A percentile compares a stretch with the other conserved stretches of the same genome.
phyloP scores from a whole-genome alignment of 2,329 filamentous ascomycete genomes.

The Cephalotrichum gorgonifer region DNA sequence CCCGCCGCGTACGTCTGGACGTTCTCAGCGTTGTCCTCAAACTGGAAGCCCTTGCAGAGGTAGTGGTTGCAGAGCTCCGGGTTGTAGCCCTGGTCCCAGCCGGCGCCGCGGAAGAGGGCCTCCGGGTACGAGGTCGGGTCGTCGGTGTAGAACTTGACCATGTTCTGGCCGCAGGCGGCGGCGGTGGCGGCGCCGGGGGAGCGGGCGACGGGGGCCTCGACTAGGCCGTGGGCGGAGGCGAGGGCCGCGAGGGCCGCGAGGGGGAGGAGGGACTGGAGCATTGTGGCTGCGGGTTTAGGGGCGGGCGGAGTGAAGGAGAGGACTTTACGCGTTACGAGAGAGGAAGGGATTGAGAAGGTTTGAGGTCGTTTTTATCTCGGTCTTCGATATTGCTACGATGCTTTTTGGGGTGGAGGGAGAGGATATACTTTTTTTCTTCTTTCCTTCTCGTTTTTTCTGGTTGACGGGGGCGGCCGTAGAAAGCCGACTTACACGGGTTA shows the following conservation, averaged over 20 bases:
- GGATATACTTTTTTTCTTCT: neutral
- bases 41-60: conserved; percentile 22
- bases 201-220: conserved; percentile 2
- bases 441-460: no score
- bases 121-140: conserved; percentile 23
- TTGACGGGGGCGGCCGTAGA: no score
- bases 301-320: neutral
- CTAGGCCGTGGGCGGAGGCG: conserved; percentile 1
- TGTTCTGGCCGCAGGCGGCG: conserved; percentile 6
- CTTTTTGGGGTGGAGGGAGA: neutral
- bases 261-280: conserved; percentile 1
- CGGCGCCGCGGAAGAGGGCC: conserved; percentile 16
- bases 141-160: conserved; percentile 18
- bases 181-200: conserved; percentile 3
- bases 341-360: neutral
- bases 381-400: no score
- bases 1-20: conserved; percentile 18
- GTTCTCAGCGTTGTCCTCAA: conserved; percentile 18
- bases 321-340: neutral
- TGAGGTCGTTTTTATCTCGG: neutral
- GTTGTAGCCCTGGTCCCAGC: conserved; percentile 13
- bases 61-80: conserved; percentile 16
- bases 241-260: conserved; percentile 2
- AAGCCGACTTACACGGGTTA: neutral
- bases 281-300: no score